Evolutionary conservation across 2,329 filamentous ascomycete genomes (phyloP).

Genomic region (Colletotrichum lentis): DNA sequence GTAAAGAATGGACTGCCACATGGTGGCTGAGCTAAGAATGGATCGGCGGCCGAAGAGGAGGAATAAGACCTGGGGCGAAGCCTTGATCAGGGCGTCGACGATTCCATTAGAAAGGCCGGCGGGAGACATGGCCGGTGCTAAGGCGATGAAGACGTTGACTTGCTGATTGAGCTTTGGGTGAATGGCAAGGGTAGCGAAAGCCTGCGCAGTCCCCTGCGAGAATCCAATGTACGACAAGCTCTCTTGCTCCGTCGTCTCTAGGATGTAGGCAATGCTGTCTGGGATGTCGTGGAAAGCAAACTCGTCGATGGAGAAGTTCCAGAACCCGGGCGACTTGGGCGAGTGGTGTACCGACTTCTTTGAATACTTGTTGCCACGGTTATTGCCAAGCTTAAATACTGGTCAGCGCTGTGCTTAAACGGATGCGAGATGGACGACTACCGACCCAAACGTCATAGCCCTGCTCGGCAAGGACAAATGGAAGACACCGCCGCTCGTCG

Average conservation of each 20-base stretch:
- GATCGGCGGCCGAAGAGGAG: constrained; percentile 91
- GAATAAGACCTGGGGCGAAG: constrained; percentile 90
- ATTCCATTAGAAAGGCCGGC: constrained; percentile 88
- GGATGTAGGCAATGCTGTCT: constrained; percentile 90
- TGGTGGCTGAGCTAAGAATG: constrained; percentile 90
- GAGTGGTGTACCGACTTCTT: constrained; percentile 86
- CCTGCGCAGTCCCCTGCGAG: constrained; percentile 95
- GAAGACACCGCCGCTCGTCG: constrained; percentile 83
- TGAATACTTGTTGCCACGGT: constrained; percentile 98
- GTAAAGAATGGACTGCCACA: constrained; percentile 97
- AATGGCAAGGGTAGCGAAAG: constrained; percentile 91
- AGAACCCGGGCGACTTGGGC: constrained; percentile 81
- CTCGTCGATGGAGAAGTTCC: constrained; percentile 98
- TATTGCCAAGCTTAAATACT: constrained; percentile 79
- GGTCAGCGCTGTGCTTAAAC: constrained; percentile 40
- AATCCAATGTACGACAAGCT: constrained; percentile 97
- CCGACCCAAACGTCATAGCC: constrained; percentile 95
- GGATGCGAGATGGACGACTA: constrained; percentile 34
- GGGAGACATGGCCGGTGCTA: constrained; percentile 96
- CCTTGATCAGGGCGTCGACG: constrained; percentile 91
- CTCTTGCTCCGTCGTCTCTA: constrained; percentile 80
- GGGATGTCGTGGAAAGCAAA: constrained; percentile 98
- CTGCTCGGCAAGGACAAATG: constrained; percentile 86
- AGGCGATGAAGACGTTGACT: constrained; percentile 93
- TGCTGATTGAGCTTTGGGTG: constrained; percentile 92